These are phyloP conservation scores for Asparagopsis taxiformis DNA, from an alignment of 31 red algal species.

Conservation along the genomic window DNA sequence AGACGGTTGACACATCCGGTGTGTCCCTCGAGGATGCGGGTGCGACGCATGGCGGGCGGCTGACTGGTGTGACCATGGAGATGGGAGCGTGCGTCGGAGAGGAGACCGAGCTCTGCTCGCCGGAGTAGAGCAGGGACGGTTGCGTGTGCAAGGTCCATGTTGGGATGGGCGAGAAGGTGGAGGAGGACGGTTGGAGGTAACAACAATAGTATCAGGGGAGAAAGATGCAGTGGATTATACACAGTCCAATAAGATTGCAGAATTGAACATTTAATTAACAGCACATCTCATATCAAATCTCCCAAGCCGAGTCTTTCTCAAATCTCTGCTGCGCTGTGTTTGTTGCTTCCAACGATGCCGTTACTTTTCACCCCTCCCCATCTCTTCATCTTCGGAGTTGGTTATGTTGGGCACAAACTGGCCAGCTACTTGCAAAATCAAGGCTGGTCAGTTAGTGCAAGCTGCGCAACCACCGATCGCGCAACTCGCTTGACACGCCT, in stretches of 20 bases:
- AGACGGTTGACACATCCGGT: constrained; percentile 74
- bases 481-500: neutral
- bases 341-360: neutral
- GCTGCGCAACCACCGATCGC: neutral
- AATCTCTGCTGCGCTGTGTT: too few relatives aligned
- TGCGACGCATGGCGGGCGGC: constrained; percentile 14
- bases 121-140: constrained; percentile 35
- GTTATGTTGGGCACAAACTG: constrained; percentile 18
- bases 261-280: too few relatives aligned
- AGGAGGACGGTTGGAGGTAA: neutral
- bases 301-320: too few relatives aligned
- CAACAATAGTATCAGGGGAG: neutral
- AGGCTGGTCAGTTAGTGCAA: neutral
- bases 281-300: too few relatives aligned
- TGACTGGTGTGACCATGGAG: constrained; percentile 47
- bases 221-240: neutral
- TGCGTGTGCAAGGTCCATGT: constrained; percentile 14
- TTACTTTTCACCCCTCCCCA: neutral
- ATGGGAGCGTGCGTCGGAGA: constrained; percentile 2
- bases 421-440: neutral
- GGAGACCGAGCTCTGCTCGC: constrained; percentile 13
- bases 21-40: constrained; percentile 25
- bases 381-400: constrained; percentile 17
- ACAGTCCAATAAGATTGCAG: neutral
- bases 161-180: neutral